Conservation (phyloP, 164 flowering plant genomes). For the Malania oleifera region DNA sequence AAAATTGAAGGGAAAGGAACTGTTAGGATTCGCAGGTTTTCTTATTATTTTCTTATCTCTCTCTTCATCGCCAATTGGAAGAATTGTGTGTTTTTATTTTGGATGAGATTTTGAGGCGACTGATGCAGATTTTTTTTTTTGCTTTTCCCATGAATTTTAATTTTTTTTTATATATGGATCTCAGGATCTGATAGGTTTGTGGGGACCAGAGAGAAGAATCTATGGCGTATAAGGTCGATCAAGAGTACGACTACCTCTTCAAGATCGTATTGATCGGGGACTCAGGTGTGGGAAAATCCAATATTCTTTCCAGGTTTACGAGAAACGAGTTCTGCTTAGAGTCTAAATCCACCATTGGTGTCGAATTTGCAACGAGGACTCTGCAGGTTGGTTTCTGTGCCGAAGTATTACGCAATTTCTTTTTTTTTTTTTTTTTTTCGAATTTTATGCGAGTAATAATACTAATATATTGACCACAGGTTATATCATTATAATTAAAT, state of each 20-base stretch:
- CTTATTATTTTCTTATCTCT: not conserved
- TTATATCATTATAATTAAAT: too few relatives aligned
- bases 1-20: not conserved
- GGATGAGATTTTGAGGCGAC: not conserved
- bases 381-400: constrained; percentile 41
- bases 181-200: constrained; percentile 9
- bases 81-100: not conserved
- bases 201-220: not conserved
- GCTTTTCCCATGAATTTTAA: not conserved
- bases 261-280: constrained; percentile 83
- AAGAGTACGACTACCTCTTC: constrained; percentile 77
- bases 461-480: too few relatives aligned
- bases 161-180: not conserved
- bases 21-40: not conserved
- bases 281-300: constrained; percentile 82
- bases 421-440: not conserved
- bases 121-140: too few relatives aligned
- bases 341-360: constrained; percentile 80
- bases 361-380: constrained; percentile 78
- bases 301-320: constrained; percentile 73
- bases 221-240: constrained; percentile 60
- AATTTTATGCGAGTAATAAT: too few relatives aligned
- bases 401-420: not conserved
- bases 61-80: too few relatives aligned
- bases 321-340: constrained; percentile 75